These are phyloP conservation scores for Sporothrix dimorphospora DNA, from an alignment of 2,329 filamentous ascomycete species.

Conservation along the genomic window DNA sequence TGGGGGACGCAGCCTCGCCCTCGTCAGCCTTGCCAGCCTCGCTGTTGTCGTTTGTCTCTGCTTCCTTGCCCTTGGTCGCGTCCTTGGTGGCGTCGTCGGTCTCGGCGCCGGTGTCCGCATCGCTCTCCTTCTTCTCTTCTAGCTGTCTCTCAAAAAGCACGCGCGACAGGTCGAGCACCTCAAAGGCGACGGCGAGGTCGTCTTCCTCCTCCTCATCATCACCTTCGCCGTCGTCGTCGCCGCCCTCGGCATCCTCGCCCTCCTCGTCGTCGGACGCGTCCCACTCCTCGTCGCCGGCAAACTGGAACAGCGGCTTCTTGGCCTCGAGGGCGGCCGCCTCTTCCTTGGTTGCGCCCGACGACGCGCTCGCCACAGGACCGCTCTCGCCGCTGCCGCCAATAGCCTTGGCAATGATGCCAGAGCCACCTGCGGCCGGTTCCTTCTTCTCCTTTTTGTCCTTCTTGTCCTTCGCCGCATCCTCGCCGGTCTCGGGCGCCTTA, in stretches of 20 bases:
- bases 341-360: conserved; percentile 35
- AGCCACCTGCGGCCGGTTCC: conserved; percentile 48
- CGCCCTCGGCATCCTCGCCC: conserved; percentile 27
- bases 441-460: conserved; percentile 49
- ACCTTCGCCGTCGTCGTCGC: conserved; percentile 52
- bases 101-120: conserved; percentile 36
- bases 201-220: conserved; percentile 65
- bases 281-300: conserved; percentile 93
- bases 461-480: conserved; percentile 43
- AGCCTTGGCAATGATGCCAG: conserved; percentile 46
- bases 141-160: conserved; percentile 64
- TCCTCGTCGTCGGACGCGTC: conserved; percentile 66
- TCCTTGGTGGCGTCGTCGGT: conserved; percentile 42
- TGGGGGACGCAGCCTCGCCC: not conserved
- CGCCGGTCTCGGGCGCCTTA: conserved; percentile 63
- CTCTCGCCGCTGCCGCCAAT: conserved; percentile 41
- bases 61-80: conserved; percentile 35
- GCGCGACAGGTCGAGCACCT: conserved; percentile 80
- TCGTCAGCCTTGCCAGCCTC: conserved; percentile 46
- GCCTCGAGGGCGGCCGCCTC: conserved; percentile 42
- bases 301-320: conserved; percentile 85
- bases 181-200: conserved; percentile 78
- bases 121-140: conserved; percentile 46
- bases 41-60: conserved; percentile 16
- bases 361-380: not conserved